A percentile compares a stretch with the other conserved stretches of the same genome.
These are phyloP conservation scores for Calonectria honghensis DNA, from an alignment of 2,329 filamentous ascomycete genomes.

Conservation along the genomic window DNA sequence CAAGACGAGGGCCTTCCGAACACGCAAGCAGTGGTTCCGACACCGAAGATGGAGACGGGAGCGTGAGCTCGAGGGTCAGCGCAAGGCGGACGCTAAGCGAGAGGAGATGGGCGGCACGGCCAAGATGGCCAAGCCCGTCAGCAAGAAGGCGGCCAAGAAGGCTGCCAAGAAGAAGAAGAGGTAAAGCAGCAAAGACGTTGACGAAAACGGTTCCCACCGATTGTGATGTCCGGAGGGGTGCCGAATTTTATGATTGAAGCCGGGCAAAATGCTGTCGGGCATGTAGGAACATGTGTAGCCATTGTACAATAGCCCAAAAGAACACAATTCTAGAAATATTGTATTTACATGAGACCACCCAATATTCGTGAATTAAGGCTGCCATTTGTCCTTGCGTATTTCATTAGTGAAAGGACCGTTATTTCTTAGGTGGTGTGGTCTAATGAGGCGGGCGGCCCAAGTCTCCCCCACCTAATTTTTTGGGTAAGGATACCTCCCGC, in stretches of 20 bases:
- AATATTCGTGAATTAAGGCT: background rate
- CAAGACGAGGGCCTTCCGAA: conserved; percentile 69
- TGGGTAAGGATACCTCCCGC: conserved; percentile 37
- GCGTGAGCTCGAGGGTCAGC: conserved; percentile 64
- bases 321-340: conserved; percentile 39
- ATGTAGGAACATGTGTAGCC: conserved; percentile 55
- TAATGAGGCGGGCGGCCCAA: background rate
- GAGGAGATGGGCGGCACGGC: conserved; percentile 57
- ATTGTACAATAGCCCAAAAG: conserved; percentile 48
- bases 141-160: conserved; percentile 62
- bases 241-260: conserved; percentile 16
- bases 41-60: conserved; percentile 65
- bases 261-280: conserved; percentile 24
- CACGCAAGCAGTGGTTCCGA: conserved; percentile 70
- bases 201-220: conserved; percentile 21
- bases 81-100: conserved; percentile 61
- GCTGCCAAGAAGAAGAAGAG: conserved; percentile 63
- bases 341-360: conserved; percentile 25
- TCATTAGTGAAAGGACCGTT: background rate
- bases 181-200: conserved; percentile 42
- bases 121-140: conserved; percentile 58
- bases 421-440: background rate
- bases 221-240: background rate
- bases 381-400: background rate
- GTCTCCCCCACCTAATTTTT: conserved; percentile 40